Base-by-base conservation (phyloP, 768 basidiomycete genomes). In the Leccinum broughii region DNA sequence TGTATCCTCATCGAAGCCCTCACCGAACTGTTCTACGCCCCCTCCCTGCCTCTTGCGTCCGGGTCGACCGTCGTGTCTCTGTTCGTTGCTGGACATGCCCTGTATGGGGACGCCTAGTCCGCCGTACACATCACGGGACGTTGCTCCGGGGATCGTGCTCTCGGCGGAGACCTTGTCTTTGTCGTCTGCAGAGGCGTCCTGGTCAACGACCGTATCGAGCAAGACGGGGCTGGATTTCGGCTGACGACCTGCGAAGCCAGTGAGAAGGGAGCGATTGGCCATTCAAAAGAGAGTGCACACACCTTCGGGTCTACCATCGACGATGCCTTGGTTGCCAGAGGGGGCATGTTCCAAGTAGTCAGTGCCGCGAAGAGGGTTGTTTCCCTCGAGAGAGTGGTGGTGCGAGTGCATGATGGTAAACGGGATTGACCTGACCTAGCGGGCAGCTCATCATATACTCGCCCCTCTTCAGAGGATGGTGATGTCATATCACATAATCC, bases 31-130 rank as follows among this genome's bases (percentile, higher is more conserved):
- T 7, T 62, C 62, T 10, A 44, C 49, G 14, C 72, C 71, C 35
- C 61, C 64, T 39, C 57, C 58, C 15, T 66, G 64, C 10, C 61
- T 63, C 57, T 75, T 77, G 51, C 73, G 68, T 20, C 72, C 68
- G 46, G 64, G 58, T 34, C 67, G 64, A 26, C 78, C 75, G 13
- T 74, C 73, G 32, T 77, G 78, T 55, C 72, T 73, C 48, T 64
- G 20, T 60, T 79, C 77, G 46, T 66, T 64, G 65, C 71, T 76
- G 34, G 70, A 71, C 76, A 72, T 70, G 17, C 75, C 77, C 17
- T 67, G 62, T 7, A 51, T 59, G 14, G 76, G 76, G 32, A 66
- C 62, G 2, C 76, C 76, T 20, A 73, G 51, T 13, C 72, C 72
- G 35, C 20, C 2, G 57, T 77, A 51, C 24, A 78, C 71, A 32